Base-by-base conservation (phyloP, 352 stramenopile genomes). In the Bremia lactucae region DNA sequence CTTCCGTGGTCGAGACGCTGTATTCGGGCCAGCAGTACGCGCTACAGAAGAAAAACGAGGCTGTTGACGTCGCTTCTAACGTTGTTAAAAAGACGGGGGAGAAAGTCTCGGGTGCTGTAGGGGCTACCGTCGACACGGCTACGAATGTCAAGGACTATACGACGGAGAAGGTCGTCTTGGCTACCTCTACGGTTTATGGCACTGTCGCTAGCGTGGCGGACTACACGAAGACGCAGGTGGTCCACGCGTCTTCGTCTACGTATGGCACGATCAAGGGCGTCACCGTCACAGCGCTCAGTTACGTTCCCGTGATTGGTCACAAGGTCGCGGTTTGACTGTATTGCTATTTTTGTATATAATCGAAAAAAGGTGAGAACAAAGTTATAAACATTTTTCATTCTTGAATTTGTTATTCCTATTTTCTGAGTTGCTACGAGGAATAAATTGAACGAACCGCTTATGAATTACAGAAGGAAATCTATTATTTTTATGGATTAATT, bases 21-120 rank as follows among this genome's bases (percentile, higher is more conserved):
- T 65, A 79, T 33, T 55, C 60, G 22, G 64, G 70, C 48, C 72
- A 88, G 52, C 66, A 79, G 48, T 77, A 61, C 46, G 65, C 74
- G 7, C 45, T 88, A 0, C 60, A 78, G 53, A 83, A 70, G 55
- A 88, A 88, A 67, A 60, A 88, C 42, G 51, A 52, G 8, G 72
- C 59, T 2, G 60, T 83, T 6, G 49, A 31, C 10, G 62, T 52
- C 24, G 58, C 68, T 22, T 67, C 67, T 6, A 42, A 20, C 7
- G 59, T 71, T 0, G 62, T 57, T 14, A 69, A 68, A 43, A 68
- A 72, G 49, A 73, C 63, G 42, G 59, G 44, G 6, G 48, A 67
- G 28, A 57, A 52, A 21, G 55, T 76, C 25, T 78, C 67, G 28
- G 47, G 49, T 15, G 65, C 60, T 21, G 67, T 72, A 6, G 62